phyloP scores from a whole-genome alignment of 805 yeast species.

The Zygosaccharomyces siamensis region DNA sequence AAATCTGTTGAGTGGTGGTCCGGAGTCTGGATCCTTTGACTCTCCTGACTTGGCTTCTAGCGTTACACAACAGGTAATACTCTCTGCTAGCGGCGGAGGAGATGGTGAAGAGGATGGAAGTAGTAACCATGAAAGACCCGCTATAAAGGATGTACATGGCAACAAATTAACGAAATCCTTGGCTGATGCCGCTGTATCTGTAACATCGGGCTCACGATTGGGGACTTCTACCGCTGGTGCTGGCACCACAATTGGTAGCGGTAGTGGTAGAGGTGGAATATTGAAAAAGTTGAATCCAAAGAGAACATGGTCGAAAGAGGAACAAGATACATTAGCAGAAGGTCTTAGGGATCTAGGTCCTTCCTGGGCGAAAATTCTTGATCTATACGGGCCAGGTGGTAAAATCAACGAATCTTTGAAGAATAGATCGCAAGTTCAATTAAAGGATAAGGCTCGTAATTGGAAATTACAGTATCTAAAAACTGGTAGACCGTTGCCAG shows the following conservation, averaged over 20 bases:
- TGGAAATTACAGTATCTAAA: slow-evolving; percentile 86
- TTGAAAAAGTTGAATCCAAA: slow-evolving; percentile 30
- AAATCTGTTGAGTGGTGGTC: neutral
- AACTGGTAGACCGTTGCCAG: slow-evolving; percentile 71
- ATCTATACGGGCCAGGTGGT: slow-evolving; percentile 93
- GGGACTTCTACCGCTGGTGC: neutral
- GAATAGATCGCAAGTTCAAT: slow-evolving; percentile 83
- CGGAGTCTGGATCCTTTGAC: slow-evolving; percentile 6
- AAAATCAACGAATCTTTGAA: slow-evolving; percentile 74
- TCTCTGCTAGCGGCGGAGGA: neutral
- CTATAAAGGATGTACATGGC: neutral
- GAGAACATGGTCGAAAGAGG: slow-evolving; percentile 72
- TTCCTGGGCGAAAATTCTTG: slow-evolving; percentile 87
- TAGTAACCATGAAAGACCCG: neutral
- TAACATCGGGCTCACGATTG: slow-evolving; percentile 10
- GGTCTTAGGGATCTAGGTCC: slow-evolving; percentile 84
- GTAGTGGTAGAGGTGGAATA: slow-evolving; percentile 3
- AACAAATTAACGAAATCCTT: slow-evolving; percentile 12
- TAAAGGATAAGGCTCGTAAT: slow-evolving; percentile 94
- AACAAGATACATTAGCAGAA: slow-evolving; percentile 75
- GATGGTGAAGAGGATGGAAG: neutral
- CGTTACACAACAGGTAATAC: slow-evolving; percentile 4
- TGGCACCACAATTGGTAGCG: neutral
- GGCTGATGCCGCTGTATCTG: slow-evolving; percentile 27
- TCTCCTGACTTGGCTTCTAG: slow-evolving; percentile 5